Evolutionary conservation across 1,284 basidiomycete genomes (phyloP), one percentile per base, ranked within the genome.

Genomic region (Ceratobasidium sp.): DNA sequence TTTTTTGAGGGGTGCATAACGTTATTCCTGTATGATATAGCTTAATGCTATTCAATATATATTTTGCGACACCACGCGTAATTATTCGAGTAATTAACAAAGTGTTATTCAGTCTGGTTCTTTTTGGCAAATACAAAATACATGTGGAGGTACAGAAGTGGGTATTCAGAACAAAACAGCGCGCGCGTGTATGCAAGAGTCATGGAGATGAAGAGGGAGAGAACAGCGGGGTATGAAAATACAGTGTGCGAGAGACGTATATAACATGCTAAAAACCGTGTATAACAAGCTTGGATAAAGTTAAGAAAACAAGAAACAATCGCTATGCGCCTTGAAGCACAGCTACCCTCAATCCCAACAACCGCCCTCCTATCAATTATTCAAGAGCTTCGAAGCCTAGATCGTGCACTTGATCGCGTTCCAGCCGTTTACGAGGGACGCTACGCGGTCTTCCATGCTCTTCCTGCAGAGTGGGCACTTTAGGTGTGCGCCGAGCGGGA

Each of bases 341-440:
- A 23, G 5, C 49, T 23, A 46, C 13, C 41, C 32, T 14, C 41
- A 54, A 41, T 57, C 54, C 44, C 8, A 43, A 62, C 32, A 21
- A 46, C 41, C 8, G n/a, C n/a, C n/a, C n/a, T n/a, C n/a, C n/a
- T n/a, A n/a, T n/a, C n/a, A n/a, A n/a, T n/a, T n/a, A n/a, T n/a
- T n/a, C n/a, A n/a, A n/a, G n/a, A n/a, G n/a, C n/a, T n/a, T n/a
- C 18, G 8, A 35, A 16, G 26, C 9, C 46, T 43, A 70, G 46
- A 71, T 71, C 21, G 70, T 72, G 58, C 46, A 41, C 28, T 72
- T 72, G 16, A 72, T 54, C 1, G 57, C 70, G 46, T 28, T 62
- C 70, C 70, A 72, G 7, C 38, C 70, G 26, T 43, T 63, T 1
- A 61, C 35, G 3, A 72, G 46, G 58, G 46, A n/a, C 1, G 30